Evolutionary conservation across 2,329 filamentous ascomycete species (phyloP), one percentile per base, ranked within the genome.

Genomic region (Talaromyces amestolkiae): DNA sequence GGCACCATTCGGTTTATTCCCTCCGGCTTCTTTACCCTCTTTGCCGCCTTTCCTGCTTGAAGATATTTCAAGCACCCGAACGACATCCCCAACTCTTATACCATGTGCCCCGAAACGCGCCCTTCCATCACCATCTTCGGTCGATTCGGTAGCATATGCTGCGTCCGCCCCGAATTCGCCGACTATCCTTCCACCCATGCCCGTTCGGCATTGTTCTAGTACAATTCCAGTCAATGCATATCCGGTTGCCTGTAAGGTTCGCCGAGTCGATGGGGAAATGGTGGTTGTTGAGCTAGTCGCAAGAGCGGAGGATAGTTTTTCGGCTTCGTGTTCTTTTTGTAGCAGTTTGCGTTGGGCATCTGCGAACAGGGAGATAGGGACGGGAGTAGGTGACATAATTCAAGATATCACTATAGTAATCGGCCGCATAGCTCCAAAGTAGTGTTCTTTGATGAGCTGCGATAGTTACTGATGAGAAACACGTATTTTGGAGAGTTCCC

Each of bases 121-220:
- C 72, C 67, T 81, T 75, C 22, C 77, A 61, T 84, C 81, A 0
- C 73, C 68, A 15, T 83, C 70, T 64, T 67, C 11, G 61, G 66
- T 49, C 9, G 56, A 53, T 41, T 69, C 71, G 4, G 79, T 77
- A 3, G 85, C 83, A 1, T 89, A 85, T 0, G 92, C 91, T n/a
- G 86, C 79, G 72, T 97, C 94, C 1, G 80, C 77, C 1, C 80
- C 82, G 6, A 99, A 87, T 76, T 97, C 93, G 3, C 97, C 81
- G 1, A 99, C 90, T 0, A 91, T 92, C 69, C 92, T 91, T n/a
- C 95, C 95, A 17, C 93, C 95, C 43, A 97, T 83, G 0, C 95
- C 95, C 0, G 95, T 99, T 35, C 93, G 89, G 74, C 91, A 91
- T 19, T 90, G 89, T 11, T 85, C 82, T 39, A 96, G 81, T 37